Percentiles rank a stretch among this genome's conserved stretches.
phyloP scores from a whole-genome alignment of 805 yeast species.

The Barnettozyma vustinii region DNA sequence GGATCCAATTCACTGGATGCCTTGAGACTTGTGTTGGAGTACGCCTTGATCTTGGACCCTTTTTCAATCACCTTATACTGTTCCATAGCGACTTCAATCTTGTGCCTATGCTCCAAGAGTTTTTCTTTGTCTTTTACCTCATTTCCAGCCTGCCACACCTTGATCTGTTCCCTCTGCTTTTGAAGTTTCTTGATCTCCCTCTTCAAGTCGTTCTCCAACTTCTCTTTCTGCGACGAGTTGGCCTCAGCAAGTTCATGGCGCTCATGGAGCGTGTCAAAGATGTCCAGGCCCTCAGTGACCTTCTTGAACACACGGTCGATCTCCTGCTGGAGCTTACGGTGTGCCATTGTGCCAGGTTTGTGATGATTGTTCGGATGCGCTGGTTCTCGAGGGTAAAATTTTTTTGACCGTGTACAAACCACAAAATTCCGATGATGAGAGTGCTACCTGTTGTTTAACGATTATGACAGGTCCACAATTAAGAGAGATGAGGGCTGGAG shows the following conservation, averaged over 20 bases:
- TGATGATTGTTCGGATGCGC: not conserved
- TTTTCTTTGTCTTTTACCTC: constrained; percentile 87
- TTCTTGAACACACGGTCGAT: constrained; percentile 87
- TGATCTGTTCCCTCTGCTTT: constrained; percentile 88
- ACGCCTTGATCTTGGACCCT: constrained; percentile 87
- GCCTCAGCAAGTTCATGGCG: constrained; percentile 70
- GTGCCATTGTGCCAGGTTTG: constrained; percentile 17
- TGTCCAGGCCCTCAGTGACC: constrained; percentile 83
- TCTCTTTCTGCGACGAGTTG: constrained; percentile 83
- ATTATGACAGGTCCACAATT: not conserved
- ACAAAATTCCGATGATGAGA: not conserved
- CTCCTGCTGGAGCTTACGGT: constrained; percentile 40
- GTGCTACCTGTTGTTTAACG: not conserved
- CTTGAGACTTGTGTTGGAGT: constrained; percentile 84
- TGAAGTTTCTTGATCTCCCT: constrained; percentile 93
- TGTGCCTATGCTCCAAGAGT: constrained; percentile 65
- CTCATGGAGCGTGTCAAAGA: constrained; percentile 79
- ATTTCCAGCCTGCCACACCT: constrained; percentile 86
- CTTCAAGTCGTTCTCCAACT: constrained; percentile 84
- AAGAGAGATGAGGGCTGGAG: not conserved
- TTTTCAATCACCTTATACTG: constrained; percentile 91
- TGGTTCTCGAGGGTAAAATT: not conserved
- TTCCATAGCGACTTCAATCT: constrained; percentile 83
- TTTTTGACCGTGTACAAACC: not conserved
- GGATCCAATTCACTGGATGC: constrained; percentile 61